Evolutionary conservation across 441 rosid species (phyloP).

Genomic region (Euphorbia schlechtendalii): DNA sequence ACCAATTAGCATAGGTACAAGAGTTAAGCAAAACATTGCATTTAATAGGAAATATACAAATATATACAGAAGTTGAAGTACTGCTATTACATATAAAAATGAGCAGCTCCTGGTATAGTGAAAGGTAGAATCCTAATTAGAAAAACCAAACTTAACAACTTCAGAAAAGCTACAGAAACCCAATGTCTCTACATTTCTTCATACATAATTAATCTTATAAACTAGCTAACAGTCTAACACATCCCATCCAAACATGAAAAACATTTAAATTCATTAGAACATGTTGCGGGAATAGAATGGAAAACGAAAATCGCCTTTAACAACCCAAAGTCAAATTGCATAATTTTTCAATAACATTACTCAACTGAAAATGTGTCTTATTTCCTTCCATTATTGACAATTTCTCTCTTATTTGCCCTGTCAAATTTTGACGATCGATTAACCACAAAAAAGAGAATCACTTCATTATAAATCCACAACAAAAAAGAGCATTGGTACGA

Average conservation of each 20-base stretch:
- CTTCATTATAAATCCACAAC: constrained; percentile 7
- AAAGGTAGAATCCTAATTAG: neutral
- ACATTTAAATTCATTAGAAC: neutral
- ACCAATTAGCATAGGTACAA: neutral
- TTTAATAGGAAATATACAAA: neutral
- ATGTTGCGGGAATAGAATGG: neutral
- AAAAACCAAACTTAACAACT: neutral
- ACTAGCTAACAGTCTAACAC: too few species aligned
- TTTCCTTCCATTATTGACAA: constrained; percentile 35
- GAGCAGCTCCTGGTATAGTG: too few species aligned
- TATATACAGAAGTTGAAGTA: too few species aligned
- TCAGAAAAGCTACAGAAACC: neutral
- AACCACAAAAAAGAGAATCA: constrained; percentile 21
- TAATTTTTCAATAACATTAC: neutral
- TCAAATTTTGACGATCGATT: constrained; percentile 8
- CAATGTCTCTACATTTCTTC: too few species aligned
- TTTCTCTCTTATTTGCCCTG: neutral
- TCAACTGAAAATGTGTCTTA: too few species aligned
- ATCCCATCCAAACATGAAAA: constrained; percentile 2
- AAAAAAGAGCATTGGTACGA: neutral
- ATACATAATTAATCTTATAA: too few species aligned
- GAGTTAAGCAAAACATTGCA: neutral
- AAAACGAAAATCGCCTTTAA: neutral
- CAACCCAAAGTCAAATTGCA: neutral
- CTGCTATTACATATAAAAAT: too few species aligned